Evolutionary conservation across 176 grass and related monocot species (phyloP).

Genomic region (Coix lacrymajobi): DNA sequence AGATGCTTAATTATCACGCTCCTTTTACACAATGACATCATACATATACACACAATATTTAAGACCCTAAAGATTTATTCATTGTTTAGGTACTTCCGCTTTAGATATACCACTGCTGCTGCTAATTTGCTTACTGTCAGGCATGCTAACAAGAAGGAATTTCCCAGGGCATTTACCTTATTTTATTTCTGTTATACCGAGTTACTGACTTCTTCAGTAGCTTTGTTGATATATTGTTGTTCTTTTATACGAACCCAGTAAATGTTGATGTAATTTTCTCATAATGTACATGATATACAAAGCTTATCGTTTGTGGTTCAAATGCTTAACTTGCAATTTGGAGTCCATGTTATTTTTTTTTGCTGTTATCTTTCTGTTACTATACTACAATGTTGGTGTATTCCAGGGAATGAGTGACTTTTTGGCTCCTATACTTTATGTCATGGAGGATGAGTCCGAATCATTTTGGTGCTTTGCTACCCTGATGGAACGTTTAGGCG

Average conservation of each 20-base stretch:
- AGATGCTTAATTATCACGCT: constrained; percentile 1
- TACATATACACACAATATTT: background rate
- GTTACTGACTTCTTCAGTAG: background rate
- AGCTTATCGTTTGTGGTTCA: background rate
- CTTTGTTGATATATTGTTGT: background rate
- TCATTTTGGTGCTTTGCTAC: constrained; percentile 96
- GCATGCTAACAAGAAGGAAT: background rate
- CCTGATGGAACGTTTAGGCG: constrained; percentile 91
- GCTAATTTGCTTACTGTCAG: background rate
- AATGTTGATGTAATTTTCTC: constrained; percentile 7
- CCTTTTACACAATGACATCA: background rate
- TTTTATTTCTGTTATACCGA: constrained; percentile 1
- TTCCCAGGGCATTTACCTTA: background rate
- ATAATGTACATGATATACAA: background rate
- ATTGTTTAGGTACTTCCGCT: constrained; percentile 2
- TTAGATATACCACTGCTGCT: background rate
- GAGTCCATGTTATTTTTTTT: background rate
- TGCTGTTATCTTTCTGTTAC: background rate
- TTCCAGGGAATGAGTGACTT: constrained; percentile 97
- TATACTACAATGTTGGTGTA: background rate
- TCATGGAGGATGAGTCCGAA: constrained; percentile 87
- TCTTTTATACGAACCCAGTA: background rate
- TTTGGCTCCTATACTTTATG: constrained; percentile 77
- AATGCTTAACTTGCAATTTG: background rate
- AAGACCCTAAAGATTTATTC: background rate